Conservation (phyloP, 345 rosid species). For the Camelina neglecta region DNA sequence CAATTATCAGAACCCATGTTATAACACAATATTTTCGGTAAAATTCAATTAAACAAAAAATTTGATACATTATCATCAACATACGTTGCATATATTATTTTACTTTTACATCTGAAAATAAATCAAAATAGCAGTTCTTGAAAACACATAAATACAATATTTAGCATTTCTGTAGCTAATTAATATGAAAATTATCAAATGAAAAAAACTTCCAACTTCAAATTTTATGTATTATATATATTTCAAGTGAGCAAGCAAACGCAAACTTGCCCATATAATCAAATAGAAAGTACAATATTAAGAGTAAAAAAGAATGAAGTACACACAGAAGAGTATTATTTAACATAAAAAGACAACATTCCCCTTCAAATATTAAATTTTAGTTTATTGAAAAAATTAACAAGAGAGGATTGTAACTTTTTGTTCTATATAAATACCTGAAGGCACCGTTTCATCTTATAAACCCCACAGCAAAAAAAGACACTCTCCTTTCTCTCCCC, state of each 20-base stretch:
- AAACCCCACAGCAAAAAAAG: constrained; percentile 37
- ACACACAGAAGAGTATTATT: constrained; percentile 8
- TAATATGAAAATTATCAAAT: not conserved
- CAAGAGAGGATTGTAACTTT: not conserved
- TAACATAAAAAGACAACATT: not conserved
- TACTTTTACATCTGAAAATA: not conserved
- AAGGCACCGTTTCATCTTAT: constrained; percentile 29
- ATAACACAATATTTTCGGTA: not conserved
- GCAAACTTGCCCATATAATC: constrained; percentile 2
- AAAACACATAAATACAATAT: not conserved
- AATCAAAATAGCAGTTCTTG: not conserved
- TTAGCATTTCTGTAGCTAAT: not conserved
- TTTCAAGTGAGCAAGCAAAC: constrained; percentile 12
- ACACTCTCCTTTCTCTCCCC: constrained; percentile 34
- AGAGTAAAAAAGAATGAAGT: constrained; percentile 6
- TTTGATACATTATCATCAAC: constrained; percentile 5
- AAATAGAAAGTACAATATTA: constrained; percentile 4
- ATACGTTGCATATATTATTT: not conserved
- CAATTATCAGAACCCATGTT: constrained; percentile 4
- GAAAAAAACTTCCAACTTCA: not conserved
- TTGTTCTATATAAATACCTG: constrained; percentile 39
- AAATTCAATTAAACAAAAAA: not conserved
- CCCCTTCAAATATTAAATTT: not conserved
- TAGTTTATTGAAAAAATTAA: not conserved
- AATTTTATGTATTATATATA: constrained; percentile 15